Percentiles rank a stretch among this genome's conserved stretches.
Evolutionary conservation across 352 stramenopile species (phyloP).

Genomic region (Globisporangium radiosum): DNA sequence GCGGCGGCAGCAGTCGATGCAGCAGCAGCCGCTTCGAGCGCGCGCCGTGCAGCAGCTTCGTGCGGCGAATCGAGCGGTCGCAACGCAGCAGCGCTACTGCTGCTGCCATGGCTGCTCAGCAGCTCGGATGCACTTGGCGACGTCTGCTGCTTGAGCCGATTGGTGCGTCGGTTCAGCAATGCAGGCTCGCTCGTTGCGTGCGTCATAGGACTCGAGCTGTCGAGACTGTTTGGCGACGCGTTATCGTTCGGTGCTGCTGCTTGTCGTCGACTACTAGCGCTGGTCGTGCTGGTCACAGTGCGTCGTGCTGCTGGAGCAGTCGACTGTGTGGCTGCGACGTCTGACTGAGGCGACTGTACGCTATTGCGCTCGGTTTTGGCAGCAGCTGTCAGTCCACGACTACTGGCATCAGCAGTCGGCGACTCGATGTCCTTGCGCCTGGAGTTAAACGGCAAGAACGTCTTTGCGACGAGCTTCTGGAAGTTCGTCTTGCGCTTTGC

Average conservation of each 20-base stretch:
- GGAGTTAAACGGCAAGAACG: conserved; percentile 51
- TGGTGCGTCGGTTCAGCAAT: conserved; percentile 42
- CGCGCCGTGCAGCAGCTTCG: conserved; percentile 6
- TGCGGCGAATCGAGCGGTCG: conserved; percentile 15
- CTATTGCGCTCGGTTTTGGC: not conserved
- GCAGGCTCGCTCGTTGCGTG: not conserved
- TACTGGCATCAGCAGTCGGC: conserved; percentile 3
- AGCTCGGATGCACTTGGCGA: conserved; percentile 35
- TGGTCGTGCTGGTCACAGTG: too few species aligned
- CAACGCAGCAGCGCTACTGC: too few species aligned
- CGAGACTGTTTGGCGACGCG: not conserved
- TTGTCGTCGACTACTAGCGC: too few species aligned
- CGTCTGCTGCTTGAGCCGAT: conserved; percentile 31
- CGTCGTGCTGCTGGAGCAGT: not conserved
- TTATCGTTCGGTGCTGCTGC: not conserved
- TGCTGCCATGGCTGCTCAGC: conserved; percentile 1
- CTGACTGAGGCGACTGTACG: conserved; percentile 4
- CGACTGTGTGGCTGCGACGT: not conserved
- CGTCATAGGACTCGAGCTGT: too few species aligned
- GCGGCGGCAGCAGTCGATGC: not conserved
- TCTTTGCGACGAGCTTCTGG: conserved; percentile 55
- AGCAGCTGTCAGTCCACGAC: not conserved
- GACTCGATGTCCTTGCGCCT: conserved; percentile 22
- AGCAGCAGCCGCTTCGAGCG: conserved; percentile 16
- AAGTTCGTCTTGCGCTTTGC: conserved; percentile 19